Evolutionary conservation across 495 filamentous ascomycete genomes (phyloP).

Genomic region (Podospora comata): DNA sequence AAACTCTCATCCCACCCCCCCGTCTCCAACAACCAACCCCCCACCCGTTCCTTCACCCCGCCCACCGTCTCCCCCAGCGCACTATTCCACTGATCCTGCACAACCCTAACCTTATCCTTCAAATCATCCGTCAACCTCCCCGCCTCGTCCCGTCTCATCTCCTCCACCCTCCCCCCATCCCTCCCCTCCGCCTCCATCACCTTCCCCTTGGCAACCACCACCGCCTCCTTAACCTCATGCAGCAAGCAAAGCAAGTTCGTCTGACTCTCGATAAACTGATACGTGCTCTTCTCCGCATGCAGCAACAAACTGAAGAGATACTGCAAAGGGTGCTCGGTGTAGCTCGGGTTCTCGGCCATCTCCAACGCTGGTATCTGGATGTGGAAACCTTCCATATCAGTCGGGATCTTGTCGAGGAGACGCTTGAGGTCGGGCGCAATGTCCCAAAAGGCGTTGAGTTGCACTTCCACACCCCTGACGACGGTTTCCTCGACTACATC

Average conservation of each 20-base stretch:
- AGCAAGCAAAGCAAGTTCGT: conserved; percentile 88
- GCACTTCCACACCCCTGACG: conserved; percentile 80
- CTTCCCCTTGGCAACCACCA: conserved; percentile 59
- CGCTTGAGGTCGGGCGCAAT: conserved; percentile 79
- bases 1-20: conserved; percentile 72
- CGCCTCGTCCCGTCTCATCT: conserved; percentile 63
- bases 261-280: conserved; percentile 95
- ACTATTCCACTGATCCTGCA: conserved; percentile 79
- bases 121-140: conserved; percentile 72
- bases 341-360: conserved; percentile 79
- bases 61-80: conserved; percentile 51
- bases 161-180: conserved; percentile 56
- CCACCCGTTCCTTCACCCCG: conserved; percentile 55
- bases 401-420: conserved; percentile 73
- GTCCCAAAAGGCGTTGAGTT: conserved; percentile 94
- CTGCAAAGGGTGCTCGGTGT: conserved; percentile 73
- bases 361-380: conserved; percentile 74
- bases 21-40: conserved; percentile 60
- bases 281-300: conserved; percentile 85
- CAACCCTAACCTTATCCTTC: conserved; percentile 83
- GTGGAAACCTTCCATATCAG: conserved; percentile 43
- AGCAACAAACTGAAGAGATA: conserved; percentile 80
- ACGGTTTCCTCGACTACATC: conserved; percentile 82
- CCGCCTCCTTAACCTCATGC: conserved; percentile 85
- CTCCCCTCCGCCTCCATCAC: conserved; percentile 55